phyloP scores from a whole-genome alignment of 176 grass and related monocot genomes.

The Aegilops bicornis region DNA sequence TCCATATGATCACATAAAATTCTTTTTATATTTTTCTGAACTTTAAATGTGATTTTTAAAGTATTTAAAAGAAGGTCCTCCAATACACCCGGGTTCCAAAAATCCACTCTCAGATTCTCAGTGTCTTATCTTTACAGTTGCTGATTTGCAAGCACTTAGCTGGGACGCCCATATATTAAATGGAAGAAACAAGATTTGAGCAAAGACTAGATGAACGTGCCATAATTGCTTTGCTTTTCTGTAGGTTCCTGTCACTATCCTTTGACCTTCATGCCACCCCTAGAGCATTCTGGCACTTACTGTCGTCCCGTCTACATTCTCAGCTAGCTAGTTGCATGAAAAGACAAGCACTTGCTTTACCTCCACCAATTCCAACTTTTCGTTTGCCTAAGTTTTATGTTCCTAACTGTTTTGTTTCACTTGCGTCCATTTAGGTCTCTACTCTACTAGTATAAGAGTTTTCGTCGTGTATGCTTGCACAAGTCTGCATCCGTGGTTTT shows the following conservation, averaged over 20 bases:
- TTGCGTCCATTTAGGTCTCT: background rate
- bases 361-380: background rate
- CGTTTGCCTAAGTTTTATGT: background rate
- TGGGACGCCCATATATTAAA: background rate
- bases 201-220: background rate
- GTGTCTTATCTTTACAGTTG: background rate
- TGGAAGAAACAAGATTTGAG: background rate
- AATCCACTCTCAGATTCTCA: background rate
- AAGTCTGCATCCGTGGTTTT: background rate
- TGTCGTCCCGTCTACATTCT: conserved; percentile 26
- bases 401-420: background rate
- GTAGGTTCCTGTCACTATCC: background rate
- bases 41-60: too few relatives aligned
- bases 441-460: background rate
- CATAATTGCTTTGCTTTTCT: background rate
- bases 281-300: conserved; percentile 21
- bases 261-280: conserved; percentile 14
- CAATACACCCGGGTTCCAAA: too few relatives aligned
- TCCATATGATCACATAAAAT: too few relatives aligned
- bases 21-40: too few relatives aligned
- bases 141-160: background rate
- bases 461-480: background rate
- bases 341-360: background rate
- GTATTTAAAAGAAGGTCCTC: too few relatives aligned
- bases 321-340: conserved; percentile 29